Percentiles rank a stretch among this genome's conserved stretches.
Conservation (phyloP, 2,329 filamentous ascomycete species). For the Pleoardoris graminearum region DNA sequence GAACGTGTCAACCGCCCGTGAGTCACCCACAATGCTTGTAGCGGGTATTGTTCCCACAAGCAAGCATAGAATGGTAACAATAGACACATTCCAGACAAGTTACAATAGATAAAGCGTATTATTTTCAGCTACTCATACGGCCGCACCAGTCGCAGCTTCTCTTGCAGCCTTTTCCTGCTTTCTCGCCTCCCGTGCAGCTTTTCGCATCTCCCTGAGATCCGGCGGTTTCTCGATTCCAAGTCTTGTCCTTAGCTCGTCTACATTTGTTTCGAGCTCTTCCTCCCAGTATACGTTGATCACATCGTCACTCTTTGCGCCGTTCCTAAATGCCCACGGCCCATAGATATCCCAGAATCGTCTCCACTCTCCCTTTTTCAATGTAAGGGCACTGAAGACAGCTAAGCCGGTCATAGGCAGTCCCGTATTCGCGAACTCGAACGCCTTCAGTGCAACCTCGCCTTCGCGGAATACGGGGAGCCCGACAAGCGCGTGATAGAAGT, state of each 20-base stretch:
- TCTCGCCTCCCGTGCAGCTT: slow-evolving; percentile 68
- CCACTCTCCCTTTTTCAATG: slow-evolving; percentile 66
- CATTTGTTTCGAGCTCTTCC: slow-evolving; percentile 83
- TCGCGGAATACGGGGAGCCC: slow-evolving; percentile 90
- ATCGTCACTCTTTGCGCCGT: slow-evolving; percentile 75
- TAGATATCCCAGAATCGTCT: slow-evolving; percentile 73
- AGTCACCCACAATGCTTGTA: too few relatives aligned
- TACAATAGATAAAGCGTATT: neutral
- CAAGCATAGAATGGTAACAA: too few relatives aligned
- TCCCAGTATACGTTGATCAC: slow-evolving; percentile 99
- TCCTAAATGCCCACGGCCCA: slow-evolving; percentile 86
- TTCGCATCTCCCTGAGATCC: slow-evolving; percentile 78
- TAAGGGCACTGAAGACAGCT: slow-evolving; percentile 71
- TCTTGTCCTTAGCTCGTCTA: slow-evolving; percentile 71
- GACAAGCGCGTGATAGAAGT: slow-evolving; percentile 95
- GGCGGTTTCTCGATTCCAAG: slow-evolving; percentile 87
- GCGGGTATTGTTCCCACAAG: too few relatives aligned
- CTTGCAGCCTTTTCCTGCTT: slow-evolving; percentile 63
- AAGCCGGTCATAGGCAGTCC: slow-evolving; percentile 92
- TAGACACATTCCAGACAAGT: neutral
- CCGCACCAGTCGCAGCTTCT: slow-evolving; percentile 25
- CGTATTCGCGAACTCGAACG: slow-evolving; percentile 96
- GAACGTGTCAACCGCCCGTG: too few relatives aligned
- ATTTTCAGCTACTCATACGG: neutral
- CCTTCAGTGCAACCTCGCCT: slow-evolving; percentile 95